These are phyloP conservation scores for Jatropha curcas DNA, from an alignment of 345 rosid genomes.

Conservation along the genomic window DNA sequence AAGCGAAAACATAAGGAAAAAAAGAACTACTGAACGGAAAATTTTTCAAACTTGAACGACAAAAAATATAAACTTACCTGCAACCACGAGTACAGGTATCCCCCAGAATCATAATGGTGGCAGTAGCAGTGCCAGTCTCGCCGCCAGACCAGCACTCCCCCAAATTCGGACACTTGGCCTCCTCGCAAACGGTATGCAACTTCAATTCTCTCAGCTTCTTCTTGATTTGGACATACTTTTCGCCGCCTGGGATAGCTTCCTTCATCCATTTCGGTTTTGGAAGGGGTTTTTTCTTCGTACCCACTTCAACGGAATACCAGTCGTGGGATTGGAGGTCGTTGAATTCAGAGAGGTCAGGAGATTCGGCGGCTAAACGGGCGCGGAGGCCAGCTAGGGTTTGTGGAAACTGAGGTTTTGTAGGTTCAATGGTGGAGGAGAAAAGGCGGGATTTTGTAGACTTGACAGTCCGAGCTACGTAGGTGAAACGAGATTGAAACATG, in stretches of 20 bases:
- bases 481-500: constrained; percentile 33
- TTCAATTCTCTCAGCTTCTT: constrained; percentile 86
- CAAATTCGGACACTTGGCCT: constrained; percentile 90
- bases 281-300: constrained; percentile 89
- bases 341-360: constrained; percentile 70
- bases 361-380: constrained; percentile 73
- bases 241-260: constrained; percentile 90
- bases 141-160: constrained; percentile 99
- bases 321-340: constrained; percentile 38
- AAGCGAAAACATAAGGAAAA: neutral
- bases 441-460: constrained; percentile 30
- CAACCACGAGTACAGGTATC: constrained; percentile 98
- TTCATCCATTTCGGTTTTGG: constrained; percentile 99
- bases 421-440: constrained; percentile 43
- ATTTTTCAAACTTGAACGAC: neutral
- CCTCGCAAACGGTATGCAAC: constrained; percentile 97
- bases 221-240: constrained; percentile 95
- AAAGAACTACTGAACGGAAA: neutral
- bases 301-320: constrained; percentile 85
- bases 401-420: constrained; percentile 43
- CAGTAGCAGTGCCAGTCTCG: constrained; percentile 96
- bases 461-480: constrained; percentile 38
- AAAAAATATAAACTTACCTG: constrained; percentile 41
- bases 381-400: constrained; percentile 74
- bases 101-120: constrained; percentile 93